Base-by-base conservation (phyloP, 2,329 filamentous ascomycete genomes). In the Epichloe brachyelytri region DNA sequence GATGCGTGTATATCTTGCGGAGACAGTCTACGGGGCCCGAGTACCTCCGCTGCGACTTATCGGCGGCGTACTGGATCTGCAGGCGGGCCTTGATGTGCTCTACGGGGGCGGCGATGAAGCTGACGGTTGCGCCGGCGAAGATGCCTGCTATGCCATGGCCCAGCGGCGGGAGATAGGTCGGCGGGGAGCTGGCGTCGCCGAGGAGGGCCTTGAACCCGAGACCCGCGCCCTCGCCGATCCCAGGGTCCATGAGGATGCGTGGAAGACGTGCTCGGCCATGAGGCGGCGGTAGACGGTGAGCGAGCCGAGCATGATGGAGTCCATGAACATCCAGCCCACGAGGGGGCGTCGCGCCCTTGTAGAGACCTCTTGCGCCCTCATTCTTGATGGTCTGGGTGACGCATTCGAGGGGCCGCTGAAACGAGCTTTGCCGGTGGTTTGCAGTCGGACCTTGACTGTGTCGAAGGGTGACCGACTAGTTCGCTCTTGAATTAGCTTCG, bases 241-340 rank as follows among this genome's bases (percentile, higher is more conserved):
- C 30, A 57, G 63, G 46, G 59, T 57, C 57, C 60, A 60, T 15
- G 51, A 50, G 12, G 61, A 61, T 22, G 65, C 80, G 58, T 75
- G 77, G 70, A 93, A 96, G 60, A 96, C 71, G 59, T 88, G 78
- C 62, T 93, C 83, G 56, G 86, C 84, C 15, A 97, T 73, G 44
- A 96, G 68, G 46, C 87, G 84, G 38, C 91, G 86, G 72, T 97
- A 97, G 47, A 95, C 78, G 22, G 86, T 95, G 57, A 98, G 74
- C 17, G 87, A 94, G 41, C 93, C 93, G 36, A 97, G 78, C 90
- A 97, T 95, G 53, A 83, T 65, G 41, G 73, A 78, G 71, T 98
- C 93, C 91, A 97, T 97, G 62, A 94, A 88, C 86, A 97, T 95
- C 93, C 93, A 97, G 60, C 93, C 93, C 48, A 96, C 81, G 46